phyloP scores from a whole-genome alignment of 2,329 filamentous ascomycete species.

The Colletotrichum scovillei region DNA sequence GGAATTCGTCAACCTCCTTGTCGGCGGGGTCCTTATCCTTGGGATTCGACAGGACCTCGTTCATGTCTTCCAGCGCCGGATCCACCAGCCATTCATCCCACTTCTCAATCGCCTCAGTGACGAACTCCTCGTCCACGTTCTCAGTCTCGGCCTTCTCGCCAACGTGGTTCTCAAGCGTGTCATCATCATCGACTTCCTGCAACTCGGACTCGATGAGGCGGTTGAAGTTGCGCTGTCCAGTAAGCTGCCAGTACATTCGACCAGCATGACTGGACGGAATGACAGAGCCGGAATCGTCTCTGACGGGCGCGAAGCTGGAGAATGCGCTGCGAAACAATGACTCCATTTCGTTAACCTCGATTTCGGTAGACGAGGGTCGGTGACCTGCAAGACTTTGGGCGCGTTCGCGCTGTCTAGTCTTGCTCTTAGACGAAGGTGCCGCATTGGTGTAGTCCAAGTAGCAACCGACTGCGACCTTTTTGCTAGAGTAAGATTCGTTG shows the following conservation, averaged over 20 bases:
- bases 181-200: slow-evolving; percentile 53
- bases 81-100: slow-evolving; percentile 70
- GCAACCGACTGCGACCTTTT: slow-evolving; percentile 73
- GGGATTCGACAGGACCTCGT: slow-evolving; percentile 59
- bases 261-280: slow-evolving; percentile 75
- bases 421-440: slow-evolving; percentile 63
- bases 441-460: slow-evolving; percentile 79
- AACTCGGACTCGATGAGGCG: slow-evolving; percentile 68
- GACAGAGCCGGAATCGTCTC: slow-evolving; percentile 78
- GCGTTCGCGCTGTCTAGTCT: slow-evolving; percentile 76
- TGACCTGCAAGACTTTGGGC: slow-evolving; percentile 74
- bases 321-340: slow-evolving; percentile 81
- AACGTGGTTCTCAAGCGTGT: slow-evolving; percentile 45
- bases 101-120: slow-evolving; percentile 66
- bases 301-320: slow-evolving; percentile 82
- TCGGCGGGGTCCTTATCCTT: slow-evolving; percentile 46
- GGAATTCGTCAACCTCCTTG: slow-evolving; percentile 50
- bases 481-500: slow-evolving; percentile 72
- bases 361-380: slow-evolving; percentile 65
- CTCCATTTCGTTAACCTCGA: slow-evolving; percentile 76
- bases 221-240: slow-evolving; percentile 74
- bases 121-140: slow-evolving; percentile 59
- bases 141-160: slow-evolving; percentile 42
- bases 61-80: slow-evolving; percentile 58
- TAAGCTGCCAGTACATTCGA: slow-evolving; percentile 81